Base-by-base conservation (phyloP, 1,284 basidiomycete species). In the Gomphus sp. region DNA sequence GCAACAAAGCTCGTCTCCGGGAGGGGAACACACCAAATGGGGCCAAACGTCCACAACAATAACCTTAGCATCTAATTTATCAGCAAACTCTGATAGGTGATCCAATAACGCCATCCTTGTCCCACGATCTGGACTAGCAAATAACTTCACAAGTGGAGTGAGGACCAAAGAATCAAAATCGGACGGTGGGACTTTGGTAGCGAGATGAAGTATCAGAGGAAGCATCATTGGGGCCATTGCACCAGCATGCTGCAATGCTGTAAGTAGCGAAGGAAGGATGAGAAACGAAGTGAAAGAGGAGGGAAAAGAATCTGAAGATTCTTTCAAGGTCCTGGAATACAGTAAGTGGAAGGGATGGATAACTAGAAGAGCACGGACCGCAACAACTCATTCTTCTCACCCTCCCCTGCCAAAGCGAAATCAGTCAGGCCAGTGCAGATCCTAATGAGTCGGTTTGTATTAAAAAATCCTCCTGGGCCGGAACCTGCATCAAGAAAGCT, bases 51-150 rank as follows among this genome's bases (percentile, higher is more conserved):
- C 92, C 55, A 96, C 90, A 50, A 80, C 80, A 1, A 98, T 91
- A 0, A 78, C 83, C 70, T 87, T 89, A 68, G 87, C 86, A 68
- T 97, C 93, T 58, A 99, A 72, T 67, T 89, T 91, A 55, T 96
- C 91, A 1, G 81, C 83, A 69, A 93, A 98, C 62, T 93, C 85
- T 1, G 83, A 76, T 41, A 99, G 72, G 43, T 89, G 85, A 50
- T 98, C 94, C 12, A 99, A 79, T 43, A 99, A 73, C 1, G 93
- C 93, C 88, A 99, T 96, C 33, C 96, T 80, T 22, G 90, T 94
- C 0, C 93, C 93, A 51, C 97, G 82, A 72, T 99, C 95, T 0
- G 93, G 89, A 64, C 86, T 93, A 1, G 87, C 80, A 65, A 82
- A 98, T 31, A 97, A 77, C 70, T 88, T 91, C 52, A 93, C 79